Percentiles rank a stretch among this genome's conserved stretches.
Conservation (phyloP, 75 land plant species). For the Cryptomeria japonica region DNA sequence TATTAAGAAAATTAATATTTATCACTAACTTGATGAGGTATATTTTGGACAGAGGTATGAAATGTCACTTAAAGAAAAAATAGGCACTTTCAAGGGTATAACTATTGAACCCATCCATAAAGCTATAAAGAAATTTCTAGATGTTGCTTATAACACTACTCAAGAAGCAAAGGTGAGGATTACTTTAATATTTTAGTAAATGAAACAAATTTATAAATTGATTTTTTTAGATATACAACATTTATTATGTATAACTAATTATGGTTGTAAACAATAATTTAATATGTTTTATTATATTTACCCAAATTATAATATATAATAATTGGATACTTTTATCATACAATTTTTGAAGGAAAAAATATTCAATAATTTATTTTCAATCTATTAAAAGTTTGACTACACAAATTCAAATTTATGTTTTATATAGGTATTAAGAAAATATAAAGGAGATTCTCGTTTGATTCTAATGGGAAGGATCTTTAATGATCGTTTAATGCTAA, state of each 20-base stretch:
- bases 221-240: not conserved
- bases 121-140: conserved; percentile 35
- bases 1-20: not conserved
- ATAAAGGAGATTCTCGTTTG: conserved; percentile 8
- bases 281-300: too few species aligned
- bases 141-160: conserved; percentile 27
- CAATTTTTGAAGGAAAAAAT: not conserved
- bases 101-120: conserved; percentile 37
- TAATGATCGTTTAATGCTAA: conserved; percentile 72
- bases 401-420: not conserved
- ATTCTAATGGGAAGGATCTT: conserved; percentile 28
- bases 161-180: conserved; percentile 37
- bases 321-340: not conserved
- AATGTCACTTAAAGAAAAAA: not conserved
- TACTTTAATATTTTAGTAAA: not conserved
- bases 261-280: too few species aligned
- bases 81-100: not conserved
- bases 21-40: not conserved
- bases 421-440: not conserved
- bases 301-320: too few species aligned
- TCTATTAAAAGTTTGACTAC: not conserved
- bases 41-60: not conserved
- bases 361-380: not conserved
- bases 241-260: too few species aligned
- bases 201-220: too few species aligned